phyloP scores from a whole-genome alignment of 805 yeast species.

The Metschnikowia continentalis region DNA sequence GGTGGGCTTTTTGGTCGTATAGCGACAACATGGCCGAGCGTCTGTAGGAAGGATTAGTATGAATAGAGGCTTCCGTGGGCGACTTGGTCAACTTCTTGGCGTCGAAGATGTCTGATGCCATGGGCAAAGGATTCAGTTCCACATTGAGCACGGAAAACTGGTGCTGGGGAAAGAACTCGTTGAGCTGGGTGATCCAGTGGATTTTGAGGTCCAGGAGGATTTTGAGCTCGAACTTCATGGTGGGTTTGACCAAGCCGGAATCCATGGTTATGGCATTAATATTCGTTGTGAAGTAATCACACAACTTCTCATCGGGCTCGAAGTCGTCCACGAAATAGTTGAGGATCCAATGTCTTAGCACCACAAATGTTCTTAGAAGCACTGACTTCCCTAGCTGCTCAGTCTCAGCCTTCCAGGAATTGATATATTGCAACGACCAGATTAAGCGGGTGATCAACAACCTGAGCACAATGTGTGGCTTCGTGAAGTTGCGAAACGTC shows the following conservation, averaged over 20 bases:
- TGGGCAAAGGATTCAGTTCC: slow-evolving; percentile 20
- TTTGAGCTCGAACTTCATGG: slow-evolving; percentile 34
- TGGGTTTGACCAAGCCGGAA: slow-evolving; percentile 26
- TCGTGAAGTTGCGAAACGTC: slow-evolving; percentile 69
- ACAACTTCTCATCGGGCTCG: slow-evolving; percentile 26
- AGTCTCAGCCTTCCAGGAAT: slow-evolving; percentile 23
- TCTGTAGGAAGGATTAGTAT: slow-evolving; percentile 42
- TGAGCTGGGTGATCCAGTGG: slow-evolving; percentile 35
- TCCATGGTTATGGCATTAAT: slow-evolving; percentile 35
- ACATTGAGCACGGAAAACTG: slow-evolving; percentile 15
- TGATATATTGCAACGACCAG: slow-evolving; percentile 60
- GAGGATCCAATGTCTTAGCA: slow-evolving; percentile 82
- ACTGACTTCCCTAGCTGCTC: slow-evolving; percentile 56
- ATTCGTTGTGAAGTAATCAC: slow-evolving; percentile 47
- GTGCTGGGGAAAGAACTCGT: slow-evolving; percentile 29
- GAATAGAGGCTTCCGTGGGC: slow-evolving; percentile 35
- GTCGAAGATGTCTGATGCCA: slow-evolving; percentile 21
- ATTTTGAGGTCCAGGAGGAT: slow-evolving; percentile 37
- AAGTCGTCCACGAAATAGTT: slow-evolving; percentile 86
- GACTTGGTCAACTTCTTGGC: slow-evolving; percentile 26
- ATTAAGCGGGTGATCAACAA: slow-evolving; percentile 60
- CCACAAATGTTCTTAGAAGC: slow-evolving; percentile 78
- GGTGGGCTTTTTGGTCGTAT: slow-evolving; percentile 35
- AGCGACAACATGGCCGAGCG: slow-evolving; percentile 44
- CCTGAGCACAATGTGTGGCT: slow-evolving; percentile 54